Evolutionary conservation across 129 eudicot species (phyloP), one percentile per base, ranked within the genome.

Genomic region (Rutidosis leptorrhynchoides): DNA sequence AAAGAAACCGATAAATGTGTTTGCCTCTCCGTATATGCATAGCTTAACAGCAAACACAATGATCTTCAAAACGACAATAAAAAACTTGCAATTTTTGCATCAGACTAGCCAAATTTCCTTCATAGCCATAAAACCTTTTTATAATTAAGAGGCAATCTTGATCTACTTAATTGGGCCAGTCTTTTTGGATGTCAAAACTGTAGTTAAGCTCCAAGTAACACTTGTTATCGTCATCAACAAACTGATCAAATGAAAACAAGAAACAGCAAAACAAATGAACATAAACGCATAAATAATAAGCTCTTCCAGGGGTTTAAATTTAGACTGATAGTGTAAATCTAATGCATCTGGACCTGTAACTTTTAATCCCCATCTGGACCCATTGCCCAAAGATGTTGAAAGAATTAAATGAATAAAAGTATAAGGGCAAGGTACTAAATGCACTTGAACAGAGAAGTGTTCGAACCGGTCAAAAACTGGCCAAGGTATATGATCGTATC

Each of bases 121-220:
- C 35, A 24, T 59, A 37, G 60, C 68, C 74, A 33, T 64, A 32
- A 64, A 62, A 48, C 26, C 24, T n/a, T 49, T n/a, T 42, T 7
- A 37, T 23, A 60, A 68, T 20, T 19, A 37, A 25, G 35, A 23
- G 37, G 0, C 15, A 42, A 51, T 62, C 26, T 28, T 40, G 16
- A 5, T 40, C 59, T 54, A 54, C 14, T 54, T 54, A n/a, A n/a
- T n/a, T 72, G 28, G 59, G 26, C 83, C 83, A 78, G 6, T 78
- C 78, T 51, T 73, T 78, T 55, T 71, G 75, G 48, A 78, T 78
- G 69, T 66, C 75, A 28, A 73, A 78, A 25, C 79, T 78, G 83
- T 78, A 78, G 64, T 73, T 78, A 54, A 67, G 42, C 15, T 64
- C 69, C 35, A 40, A 64, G 56, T 64, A 64, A 40, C 58, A 64